Evolutionary conservation across 371 early-diverging fungal genomes (phyloP).

Genomic region (Massospora cicadina): DNA sequence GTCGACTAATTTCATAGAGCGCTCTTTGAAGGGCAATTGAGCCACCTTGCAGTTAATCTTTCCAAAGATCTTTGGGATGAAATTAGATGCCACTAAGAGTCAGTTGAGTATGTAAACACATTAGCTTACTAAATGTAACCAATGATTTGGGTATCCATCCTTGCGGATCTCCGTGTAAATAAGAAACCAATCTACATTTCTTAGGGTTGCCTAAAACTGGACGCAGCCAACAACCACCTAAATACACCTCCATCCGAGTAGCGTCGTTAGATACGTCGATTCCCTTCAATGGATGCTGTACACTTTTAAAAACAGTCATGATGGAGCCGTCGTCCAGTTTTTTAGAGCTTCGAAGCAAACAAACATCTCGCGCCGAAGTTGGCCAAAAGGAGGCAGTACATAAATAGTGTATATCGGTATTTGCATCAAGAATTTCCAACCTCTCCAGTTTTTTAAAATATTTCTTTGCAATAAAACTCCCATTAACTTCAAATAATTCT

Average conservation of each 20-base stretch:
- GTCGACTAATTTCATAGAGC: neutral
- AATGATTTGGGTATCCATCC: constrained; percentile 9
- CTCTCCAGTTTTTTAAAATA: constrained; percentile 1
- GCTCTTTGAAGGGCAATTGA: neutral
- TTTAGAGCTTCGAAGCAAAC: neutral
- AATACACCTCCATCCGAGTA: constrained; percentile 3
- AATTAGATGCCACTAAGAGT: neutral
- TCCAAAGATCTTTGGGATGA: constrained; percentile 2
- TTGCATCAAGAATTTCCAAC: constrained; percentile 7
- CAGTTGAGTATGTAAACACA: neutral
- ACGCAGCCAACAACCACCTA: neutral
- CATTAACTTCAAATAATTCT: neutral
- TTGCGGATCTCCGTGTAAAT: constrained; percentile 6
- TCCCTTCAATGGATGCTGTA: neutral
- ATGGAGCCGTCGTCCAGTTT: constrained; percentile 1
- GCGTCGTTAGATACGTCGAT: neutral
- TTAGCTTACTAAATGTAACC: constrained; percentile 2
- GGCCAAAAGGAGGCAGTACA: constrained; percentile 6
- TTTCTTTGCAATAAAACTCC: neutral
- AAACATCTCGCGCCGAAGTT: constrained; percentile 8
- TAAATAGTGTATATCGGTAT: constrained; percentile 3
- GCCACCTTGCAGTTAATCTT: neutral
- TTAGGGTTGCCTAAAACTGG: neutral
- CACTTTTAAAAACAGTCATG: constrained; percentile 1
- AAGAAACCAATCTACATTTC: constrained; percentile 3